A percentile compares a stretch with the other conserved stretches of the same genome.
phyloP scores from a whole-genome alignment of 352 stramenopile genomes.

The Peronospora farinosa region DNA sequence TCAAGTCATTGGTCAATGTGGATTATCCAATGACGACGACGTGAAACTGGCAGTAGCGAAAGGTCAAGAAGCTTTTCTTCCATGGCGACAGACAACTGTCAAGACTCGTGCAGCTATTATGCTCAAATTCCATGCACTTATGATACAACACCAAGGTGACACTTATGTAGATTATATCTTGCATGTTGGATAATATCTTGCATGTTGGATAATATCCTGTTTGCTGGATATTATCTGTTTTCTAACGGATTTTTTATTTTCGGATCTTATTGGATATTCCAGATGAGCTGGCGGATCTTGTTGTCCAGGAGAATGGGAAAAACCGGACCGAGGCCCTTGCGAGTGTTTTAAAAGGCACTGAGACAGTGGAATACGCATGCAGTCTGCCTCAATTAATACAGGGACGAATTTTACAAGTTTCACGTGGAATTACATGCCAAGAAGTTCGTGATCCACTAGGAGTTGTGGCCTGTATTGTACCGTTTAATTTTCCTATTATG shows the following conservation, averaged over 20 bases:
- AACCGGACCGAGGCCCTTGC: conserved; percentile 96
- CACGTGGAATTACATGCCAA: conserved; percentile 88
- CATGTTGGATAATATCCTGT: no score
- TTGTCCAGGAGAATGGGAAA: conserved; percentile 95
- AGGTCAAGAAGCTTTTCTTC: conserved; percentile 78
- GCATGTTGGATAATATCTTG: no score
- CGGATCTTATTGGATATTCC: background rate
- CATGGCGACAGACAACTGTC: conserved; percentile 89
- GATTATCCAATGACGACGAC: conserved; percentile 75
- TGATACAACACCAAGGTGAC: conserved; percentile 73
- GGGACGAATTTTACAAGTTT: conserved; percentile 84
- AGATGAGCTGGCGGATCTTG: conserved; percentile 89
- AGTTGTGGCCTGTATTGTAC: conserved; percentile 89
- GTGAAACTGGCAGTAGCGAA: conserved; percentile 79
- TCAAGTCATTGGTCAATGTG: conserved; percentile 71
- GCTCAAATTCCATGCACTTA: conserved; percentile 93
- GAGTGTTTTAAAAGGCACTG: conserved; percentile 95
- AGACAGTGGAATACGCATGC: conserved; percentile 97
- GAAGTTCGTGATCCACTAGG: conserved; percentile 91
- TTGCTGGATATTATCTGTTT: no score
- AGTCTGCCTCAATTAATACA: conserved; percentile 88
- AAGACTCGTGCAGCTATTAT: conserved; percentile 94
- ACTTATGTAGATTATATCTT: no score
- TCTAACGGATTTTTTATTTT: no score
- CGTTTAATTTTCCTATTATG: conserved; percentile 98